These are phyloP conservation scores for Peterozyma xylosa DNA, from an alignment of 805 yeast species.

Conservation along the genomic window DNA sequence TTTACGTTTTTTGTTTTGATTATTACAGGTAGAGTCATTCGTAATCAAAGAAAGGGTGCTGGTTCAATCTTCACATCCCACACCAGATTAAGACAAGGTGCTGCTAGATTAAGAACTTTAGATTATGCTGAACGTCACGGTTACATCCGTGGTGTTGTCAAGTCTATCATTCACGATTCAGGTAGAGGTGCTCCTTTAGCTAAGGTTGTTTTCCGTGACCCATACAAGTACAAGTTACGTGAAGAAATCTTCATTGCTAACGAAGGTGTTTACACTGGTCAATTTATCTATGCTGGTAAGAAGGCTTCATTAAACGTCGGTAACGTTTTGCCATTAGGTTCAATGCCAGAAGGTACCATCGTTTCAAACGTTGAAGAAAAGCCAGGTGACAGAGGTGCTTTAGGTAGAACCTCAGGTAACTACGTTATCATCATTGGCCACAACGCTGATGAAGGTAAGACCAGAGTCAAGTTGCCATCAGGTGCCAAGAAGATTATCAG, in stretches of 20 bases:
- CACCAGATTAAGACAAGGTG: conserved; percentile 99
- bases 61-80: conserved; percentile 99
- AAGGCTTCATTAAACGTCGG: conserved; percentile 96
- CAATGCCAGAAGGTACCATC: conserved; percentile 99
- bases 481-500: conserved; percentile 97
- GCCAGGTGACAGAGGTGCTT: conserved; percentile 99
- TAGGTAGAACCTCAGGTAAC: conserved; percentile 99
- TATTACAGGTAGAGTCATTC: conserved; percentile 91
- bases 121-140: conserved; percentile 99
- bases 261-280: conserved; percentile 99
- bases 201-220: conserved; percentile 98
- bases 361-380: conserved; percentile 97
- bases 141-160: conserved; percentile 98
- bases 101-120: conserved; percentile 98
- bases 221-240: conserved; percentile 96
- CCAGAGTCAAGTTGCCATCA: conserved; percentile 98
- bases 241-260: conserved; percentile 98
- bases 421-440: conserved; percentile 98
- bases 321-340: conserved; percentile 93
- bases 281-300: conserved; percentile 98
- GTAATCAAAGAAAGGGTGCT: conserved; percentile 99
- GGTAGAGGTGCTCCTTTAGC: conserved; percentile 99
- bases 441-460: conserved; percentile 98
- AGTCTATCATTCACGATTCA: conserved; percentile 98
- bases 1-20: background rate